A percentile compares a stretch with the other conserved stretches of the same genome.
Evolutionary conservation across 2,329 filamentous ascomycete genomes (phyloP).

Genomic region (Epichloe uncinata): DNA sequence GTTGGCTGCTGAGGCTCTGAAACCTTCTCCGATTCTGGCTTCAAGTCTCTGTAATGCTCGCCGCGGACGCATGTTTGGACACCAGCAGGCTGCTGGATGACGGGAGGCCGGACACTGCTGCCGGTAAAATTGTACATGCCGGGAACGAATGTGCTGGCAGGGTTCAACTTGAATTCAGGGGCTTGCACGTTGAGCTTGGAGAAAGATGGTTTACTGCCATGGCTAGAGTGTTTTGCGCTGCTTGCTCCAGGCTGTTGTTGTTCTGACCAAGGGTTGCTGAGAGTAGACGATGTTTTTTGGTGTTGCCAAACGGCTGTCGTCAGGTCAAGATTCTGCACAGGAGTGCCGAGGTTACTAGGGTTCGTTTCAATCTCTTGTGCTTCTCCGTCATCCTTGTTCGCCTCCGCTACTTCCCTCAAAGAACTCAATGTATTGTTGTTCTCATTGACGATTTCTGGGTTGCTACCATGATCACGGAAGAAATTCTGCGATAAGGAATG

Average conservation of each 20-base stretch:
- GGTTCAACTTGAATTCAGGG: constrained; percentile 74
- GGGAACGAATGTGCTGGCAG: constrained; percentile 36
- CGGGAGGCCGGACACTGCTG: constrained; percentile 32
- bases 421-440: constrained; percentile 25
- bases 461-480: constrained; percentile 42
- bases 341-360: constrained; percentile 57
- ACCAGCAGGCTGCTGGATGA: constrained; percentile 26
- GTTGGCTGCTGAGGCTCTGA: constrained; percentile 8
- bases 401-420: constrained; percentile 27
- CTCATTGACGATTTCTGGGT: constrained; percentile 25
- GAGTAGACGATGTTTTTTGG: constrained; percentile 41
- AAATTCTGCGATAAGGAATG: constrained; percentile 59
- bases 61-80: constrained; percentile 25
- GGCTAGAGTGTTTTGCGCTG: constrained; percentile 30
- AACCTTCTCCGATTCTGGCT: neutral
- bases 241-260: constrained; percentile 29
- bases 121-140: constrained; percentile 35
- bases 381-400: constrained; percentile 32
- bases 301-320: constrained; percentile 32
- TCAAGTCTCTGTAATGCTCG: neutral
- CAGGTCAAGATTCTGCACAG: constrained; percentile 37
- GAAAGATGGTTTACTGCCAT: constrained; percentile 55
- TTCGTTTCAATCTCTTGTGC: constrained; percentile 59
- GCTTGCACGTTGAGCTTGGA: constrained; percentile 82
- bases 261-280: constrained; percentile 52